Evolutionary conservation across 2,329 filamentous ascomycete species (phyloP).

Genomic region (Pyrenochaeta sp.): DNA sequence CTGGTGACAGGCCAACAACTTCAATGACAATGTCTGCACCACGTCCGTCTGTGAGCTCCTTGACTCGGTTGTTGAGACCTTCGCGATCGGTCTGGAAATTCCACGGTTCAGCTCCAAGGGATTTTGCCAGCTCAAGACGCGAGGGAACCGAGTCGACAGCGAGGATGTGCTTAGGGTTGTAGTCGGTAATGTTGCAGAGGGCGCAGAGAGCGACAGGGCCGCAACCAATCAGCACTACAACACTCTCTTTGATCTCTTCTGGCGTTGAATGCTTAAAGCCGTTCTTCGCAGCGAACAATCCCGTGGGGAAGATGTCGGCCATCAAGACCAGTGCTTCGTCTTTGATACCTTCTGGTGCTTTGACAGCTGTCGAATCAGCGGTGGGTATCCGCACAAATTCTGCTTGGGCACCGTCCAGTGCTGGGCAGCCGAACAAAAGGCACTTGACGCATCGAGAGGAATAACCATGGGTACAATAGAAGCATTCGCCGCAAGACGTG

Average conservation of each 20-base stretch:
- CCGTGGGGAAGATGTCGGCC: conserved; percentile 88
- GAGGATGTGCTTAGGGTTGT: conserved; percentile 76
- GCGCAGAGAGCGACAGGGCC: conserved; percentile 83
- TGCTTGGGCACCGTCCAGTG: conserved; percentile 80
- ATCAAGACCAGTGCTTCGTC: conserved; percentile 82
- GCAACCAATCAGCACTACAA: conserved; percentile 82
- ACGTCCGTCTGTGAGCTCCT: conserved; percentile 77
- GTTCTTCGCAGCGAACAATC: conserved; percentile 83
- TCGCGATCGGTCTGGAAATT: conserved; percentile 75
- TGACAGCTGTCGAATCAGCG: conserved; percentile 81
- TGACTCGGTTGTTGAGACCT: conserved; percentile 71
- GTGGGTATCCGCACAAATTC: conserved; percentile 77
- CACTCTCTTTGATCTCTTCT: conserved; percentile 69
- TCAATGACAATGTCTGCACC: conserved; percentile 84
- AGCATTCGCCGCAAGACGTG: conserved; percentile 68
- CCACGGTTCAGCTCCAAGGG: conserved; percentile 80
- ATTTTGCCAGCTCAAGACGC: conserved; percentile 74
- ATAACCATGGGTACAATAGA: conserved; percentile 80
- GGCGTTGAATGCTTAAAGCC: conserved; percentile 70
- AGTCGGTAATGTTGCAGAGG: conserved; percentile 77
- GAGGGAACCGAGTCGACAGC: conserved; percentile 81
- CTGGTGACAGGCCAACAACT: conserved; percentile 57
- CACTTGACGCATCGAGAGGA: conserved; percentile 78
- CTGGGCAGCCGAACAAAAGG: conserved; percentile 72
- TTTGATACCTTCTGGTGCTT: conserved; percentile 73